Evolutionary conservation across 352 stramenopile species (phyloP).

Genomic region (Elongisporangium anandrum): DNA sequence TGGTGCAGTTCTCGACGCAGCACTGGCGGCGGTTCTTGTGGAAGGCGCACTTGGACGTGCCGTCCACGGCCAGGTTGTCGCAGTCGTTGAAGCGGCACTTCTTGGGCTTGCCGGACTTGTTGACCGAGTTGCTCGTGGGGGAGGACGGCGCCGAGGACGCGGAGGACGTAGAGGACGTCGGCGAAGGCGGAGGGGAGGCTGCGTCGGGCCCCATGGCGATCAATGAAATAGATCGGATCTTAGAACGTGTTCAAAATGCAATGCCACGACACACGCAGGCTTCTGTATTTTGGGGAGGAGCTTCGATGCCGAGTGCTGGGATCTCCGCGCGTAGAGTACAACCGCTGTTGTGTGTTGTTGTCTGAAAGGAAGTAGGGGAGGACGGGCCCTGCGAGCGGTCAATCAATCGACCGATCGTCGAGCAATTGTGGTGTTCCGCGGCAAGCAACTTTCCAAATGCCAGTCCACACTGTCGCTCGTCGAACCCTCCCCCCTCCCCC

Average conservation of each 20-base stretch:
- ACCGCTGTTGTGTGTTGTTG: not conserved
- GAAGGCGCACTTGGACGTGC: constrained; percentile 75
- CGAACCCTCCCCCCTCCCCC: constrained; percentile 17
- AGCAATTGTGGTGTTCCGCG: constrained; percentile 22
- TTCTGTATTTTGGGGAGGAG: constrained; percentile 2
- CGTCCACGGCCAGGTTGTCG: constrained; percentile 64
- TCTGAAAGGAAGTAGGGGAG: not conserved
- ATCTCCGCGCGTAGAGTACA: not conserved
- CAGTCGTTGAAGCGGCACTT: constrained; percentile 84
- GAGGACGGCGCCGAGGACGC: constrained; percentile 10
- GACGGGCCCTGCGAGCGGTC: constrained; percentile 5
- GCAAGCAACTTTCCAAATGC: constrained; percentile 58
- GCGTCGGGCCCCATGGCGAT: constrained; percentile 21
- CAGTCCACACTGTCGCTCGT: constrained; percentile 41
- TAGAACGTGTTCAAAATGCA: not conserved
- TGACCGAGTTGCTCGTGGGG: constrained; percentile 6
- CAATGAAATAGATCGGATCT: constrained; percentile 3
- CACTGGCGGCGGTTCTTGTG: constrained; percentile 82
- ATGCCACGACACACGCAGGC: constrained; percentile 25
- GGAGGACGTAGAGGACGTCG: constrained; percentile 10
- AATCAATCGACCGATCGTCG: constrained; percentile 7
- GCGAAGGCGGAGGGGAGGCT: constrained; percentile 10
- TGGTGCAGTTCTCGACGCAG: constrained; percentile 76
- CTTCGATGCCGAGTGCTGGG: not conserved
- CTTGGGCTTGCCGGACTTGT: constrained; percentile 27